These are phyloP conservation scores for Desmodesmus armatus DNA, from an alignment of 139 green algal genomes.

Conservation along the genomic window DNA sequence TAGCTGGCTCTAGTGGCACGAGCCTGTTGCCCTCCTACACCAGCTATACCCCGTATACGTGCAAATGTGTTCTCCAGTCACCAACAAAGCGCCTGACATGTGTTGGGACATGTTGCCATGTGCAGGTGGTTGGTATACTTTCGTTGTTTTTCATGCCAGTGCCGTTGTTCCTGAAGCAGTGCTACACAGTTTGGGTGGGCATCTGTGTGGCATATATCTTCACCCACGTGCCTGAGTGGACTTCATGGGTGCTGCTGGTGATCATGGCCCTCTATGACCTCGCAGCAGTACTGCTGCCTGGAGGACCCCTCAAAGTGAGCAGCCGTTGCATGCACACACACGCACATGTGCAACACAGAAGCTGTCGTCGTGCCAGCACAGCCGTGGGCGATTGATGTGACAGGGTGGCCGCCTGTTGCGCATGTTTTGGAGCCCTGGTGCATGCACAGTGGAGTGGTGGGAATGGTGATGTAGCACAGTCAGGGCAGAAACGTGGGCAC, in stretches of 20 bases:
- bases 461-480: too few relatives aligned
- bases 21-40: too few relatives aligned
- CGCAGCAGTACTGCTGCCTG: slow-evolving; percentile 90
- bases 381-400: too few relatives aligned
- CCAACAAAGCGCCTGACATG: background rate
- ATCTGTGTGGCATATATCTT: slow-evolving; percentile 94
- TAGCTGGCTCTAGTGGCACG: too few relatives aligned
- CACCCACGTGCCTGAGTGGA: slow-evolving; percentile 97
- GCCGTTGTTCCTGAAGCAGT: slow-evolving; percentile 92
- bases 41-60: slow-evolving; percentile 87
- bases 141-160: slow-evolving; percentile 88
- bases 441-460: too few relatives aligned
- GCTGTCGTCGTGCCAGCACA: too few relatives aligned
- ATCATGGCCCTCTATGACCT: slow-evolving; percentile 98
- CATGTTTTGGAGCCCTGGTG: too few relatives aligned
- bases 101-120: too few relatives aligned
- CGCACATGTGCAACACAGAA: too few relatives aligned
- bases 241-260: slow-evolving; percentile 93
- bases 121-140: slow-evolving; percentile 84
- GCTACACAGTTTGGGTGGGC: slow-evolving; percentile 88
- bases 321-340: too few relatives aligned
- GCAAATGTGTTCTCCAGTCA: slow-evolving; percentile 65
- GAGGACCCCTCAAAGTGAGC: slow-evolving; percentile 82
- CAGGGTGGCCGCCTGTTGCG: background rate
- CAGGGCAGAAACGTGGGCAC: too few relatives aligned